Evolutionary conservation across 225 moss, liverwort and hornwort genomes (phyloP).

Genomic region (Polytrichum formosum): DNA sequence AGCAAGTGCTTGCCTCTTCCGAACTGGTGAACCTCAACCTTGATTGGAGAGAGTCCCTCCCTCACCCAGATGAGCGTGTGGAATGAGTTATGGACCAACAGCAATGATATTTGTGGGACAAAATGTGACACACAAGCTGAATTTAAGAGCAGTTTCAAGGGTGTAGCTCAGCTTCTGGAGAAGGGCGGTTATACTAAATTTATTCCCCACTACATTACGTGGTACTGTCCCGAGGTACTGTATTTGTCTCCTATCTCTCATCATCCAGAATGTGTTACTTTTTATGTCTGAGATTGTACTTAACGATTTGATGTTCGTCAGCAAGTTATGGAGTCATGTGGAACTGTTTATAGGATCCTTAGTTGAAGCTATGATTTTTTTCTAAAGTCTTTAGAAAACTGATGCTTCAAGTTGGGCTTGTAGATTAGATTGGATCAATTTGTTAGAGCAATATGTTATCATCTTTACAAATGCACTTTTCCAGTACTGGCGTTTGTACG

Average conservation of each 20-base stretch:
- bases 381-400: neutral
- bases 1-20: constrained; percentile 19
- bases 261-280: neutral
- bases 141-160: constrained; percentile 49
- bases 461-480: too few species aligned
- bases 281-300: too few species aligned
- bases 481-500: neutral
- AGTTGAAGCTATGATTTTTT: neutral
- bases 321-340: too few species aligned
- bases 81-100: constrained; percentile 61
- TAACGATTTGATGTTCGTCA: too few species aligned
- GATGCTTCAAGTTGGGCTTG: too few species aligned
- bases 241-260: neutral
- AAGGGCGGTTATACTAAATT: constrained; percentile 52
- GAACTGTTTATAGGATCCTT: too few species aligned
- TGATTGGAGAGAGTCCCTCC: constrained; percentile 53
- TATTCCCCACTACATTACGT: constrained; percentile 60
- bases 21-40: constrained; percentile 48
- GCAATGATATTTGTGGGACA: constrained; percentile 57
- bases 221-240: constrained; percentile 44
- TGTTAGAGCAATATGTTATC: too few species aligned
- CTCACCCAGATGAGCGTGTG: constrained; percentile 35
- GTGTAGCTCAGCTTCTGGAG: constrained; percentile 52
- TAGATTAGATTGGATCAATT: too few species aligned
- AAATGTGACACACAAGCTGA: constrained; percentile 42